Percentiles rank a stretch among this genome's conserved stretches.
phyloP scores from a whole-genome alignment of 2,329 filamentous ascomycete species.

The Stenocarpella maydis region DNA sequence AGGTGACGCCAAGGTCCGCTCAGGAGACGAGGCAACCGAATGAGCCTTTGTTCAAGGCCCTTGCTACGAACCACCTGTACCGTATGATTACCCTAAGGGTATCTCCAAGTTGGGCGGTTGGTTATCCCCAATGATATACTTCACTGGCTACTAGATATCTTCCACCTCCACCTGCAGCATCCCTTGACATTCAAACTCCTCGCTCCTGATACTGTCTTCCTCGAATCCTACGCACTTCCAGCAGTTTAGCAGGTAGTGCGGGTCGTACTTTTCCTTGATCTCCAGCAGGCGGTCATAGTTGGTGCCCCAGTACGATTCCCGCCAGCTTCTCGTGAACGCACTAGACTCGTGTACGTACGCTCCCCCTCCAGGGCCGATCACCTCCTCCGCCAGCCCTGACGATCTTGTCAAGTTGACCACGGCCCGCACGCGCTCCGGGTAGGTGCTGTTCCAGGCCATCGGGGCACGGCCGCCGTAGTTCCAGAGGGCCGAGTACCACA shows the following conservation, averaged over 20 bases:
- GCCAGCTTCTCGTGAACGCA: slow-evolving; percentile 5
- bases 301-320: not conserved
- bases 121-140: not conserved
- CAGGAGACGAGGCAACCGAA: not conserved
- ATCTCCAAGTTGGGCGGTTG: too few species aligned
- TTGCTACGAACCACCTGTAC: not conserved
- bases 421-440: not conserved
- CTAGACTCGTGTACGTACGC: slow-evolving; percentile 18
- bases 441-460: slow-evolving; percentile 22
- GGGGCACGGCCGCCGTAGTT: not conserved
- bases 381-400: not conserved
- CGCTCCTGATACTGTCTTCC: not conserved
- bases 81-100: too few species aligned
- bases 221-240: slow-evolving; percentile 24
- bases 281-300: slow-evolving; percentile 3
- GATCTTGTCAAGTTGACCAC: slow-evolving; percentile 6
- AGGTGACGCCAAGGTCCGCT: not conserved
- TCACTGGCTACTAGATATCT: not conserved
- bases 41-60: not conserved
- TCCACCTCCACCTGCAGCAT: not conserved
- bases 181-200: not conserved
- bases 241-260: not conserved
- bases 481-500: slow-evolving; percentile 9
- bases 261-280: slow-evolving; percentile 13
- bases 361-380: slow-evolving; percentile 7